Evolutionary conservation across 179 eudicot genomes (phyloP).

Genomic region (Vitellaria paradoxa): DNA sequence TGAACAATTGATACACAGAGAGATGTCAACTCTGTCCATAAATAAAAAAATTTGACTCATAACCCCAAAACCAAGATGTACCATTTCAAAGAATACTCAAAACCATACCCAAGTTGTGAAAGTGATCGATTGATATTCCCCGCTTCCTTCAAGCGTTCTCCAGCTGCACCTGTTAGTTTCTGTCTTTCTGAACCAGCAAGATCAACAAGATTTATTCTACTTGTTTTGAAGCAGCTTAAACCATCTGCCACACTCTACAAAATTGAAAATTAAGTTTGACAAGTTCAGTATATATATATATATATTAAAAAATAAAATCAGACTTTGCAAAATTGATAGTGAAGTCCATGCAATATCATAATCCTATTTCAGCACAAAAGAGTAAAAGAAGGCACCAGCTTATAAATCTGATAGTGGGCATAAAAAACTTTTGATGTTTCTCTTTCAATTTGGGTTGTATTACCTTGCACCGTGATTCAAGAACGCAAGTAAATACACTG

Average conservation of each 20-base stretch:
- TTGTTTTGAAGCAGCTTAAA: slow-evolving; percentile 74
- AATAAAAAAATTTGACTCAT: too few species aligned
- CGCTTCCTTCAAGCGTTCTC: slow-evolving; percentile 97
- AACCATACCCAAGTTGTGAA: slow-evolving; percentile 89
- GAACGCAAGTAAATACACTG: slow-evolving; percentile 93
- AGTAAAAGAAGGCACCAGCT: too few species aligned
- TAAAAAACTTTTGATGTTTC: neutral
- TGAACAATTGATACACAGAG: too few species aligned
- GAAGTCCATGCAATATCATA: too few species aligned
- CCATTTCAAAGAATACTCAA: neutral
- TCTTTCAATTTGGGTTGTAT: neutral
- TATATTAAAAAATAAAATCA: too few species aligned
- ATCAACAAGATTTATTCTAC: slow-evolving; percentile 93
- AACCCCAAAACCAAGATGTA: neutral
- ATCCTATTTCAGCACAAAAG: too few species aligned
- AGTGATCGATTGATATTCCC: slow-evolving; percentile 93
- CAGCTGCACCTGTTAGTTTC: slow-evolving; percentile 96
- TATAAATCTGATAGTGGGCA: neutral
- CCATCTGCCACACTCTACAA: slow-evolving; percentile 76
- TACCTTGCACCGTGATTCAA: slow-evolving; percentile 97
- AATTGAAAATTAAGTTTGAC: neutral
- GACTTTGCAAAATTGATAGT: too few species aligned
- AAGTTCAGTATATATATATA: too few species aligned
- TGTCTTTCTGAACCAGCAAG: slow-evolving; percentile 99
- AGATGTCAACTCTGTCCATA: too few species aligned